Base-by-base conservation (phyloP, 2,329 filamentous ascomycete species). In the Emericellopsis cladophorae region DNA sequence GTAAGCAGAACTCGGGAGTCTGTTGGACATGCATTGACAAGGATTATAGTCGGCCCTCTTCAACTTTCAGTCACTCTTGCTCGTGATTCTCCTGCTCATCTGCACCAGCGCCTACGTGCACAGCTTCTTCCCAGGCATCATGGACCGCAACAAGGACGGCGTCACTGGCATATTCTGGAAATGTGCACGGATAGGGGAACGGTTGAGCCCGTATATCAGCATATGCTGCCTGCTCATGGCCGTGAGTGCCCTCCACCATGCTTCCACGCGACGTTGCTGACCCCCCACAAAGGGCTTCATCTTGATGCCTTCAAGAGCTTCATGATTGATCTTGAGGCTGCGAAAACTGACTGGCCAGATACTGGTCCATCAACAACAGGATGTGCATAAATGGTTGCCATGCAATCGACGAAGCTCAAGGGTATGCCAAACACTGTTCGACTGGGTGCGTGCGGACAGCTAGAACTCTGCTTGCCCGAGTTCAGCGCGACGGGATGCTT, bases 1-100 rank as follows among this genome's bases (percentile, higher is more conserved):
- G 26, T 29, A 29, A 29, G 26, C 4, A 9, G 26, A 12, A 29
- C 12, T 12, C 26, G 18, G 18, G 5, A 3, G 5, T 21, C 18
- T 21, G 18, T 21, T 5, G 18, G 5, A 21, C 5, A 5, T 21
- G 15, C 9, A 37, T n/a, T 15, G 16, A 22, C 36, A 12, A 7
- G 35, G 7, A 21, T 31, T 15, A 2, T 32, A 95, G 92, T 84
- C 92, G 44, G 92, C 92, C 42, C 82, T 98, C 55, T 95, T 98
- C 80, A 96, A 96, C 68, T 96, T 98, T 70, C 88, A 95, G 64
- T 94, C 88, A 44, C 83, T 96, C 51, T 77, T 98, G 52, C 78
- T 96, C 53, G 90, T 95, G 50, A 79, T 98, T 54, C 79, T 98
- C 40, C 82, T 98, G 51, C 79, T 93, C 51, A 93, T 96, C 57